Conservation (phyloP, 2,329 filamentous ascomycete species). For the Penicillium decumbens region DNA sequence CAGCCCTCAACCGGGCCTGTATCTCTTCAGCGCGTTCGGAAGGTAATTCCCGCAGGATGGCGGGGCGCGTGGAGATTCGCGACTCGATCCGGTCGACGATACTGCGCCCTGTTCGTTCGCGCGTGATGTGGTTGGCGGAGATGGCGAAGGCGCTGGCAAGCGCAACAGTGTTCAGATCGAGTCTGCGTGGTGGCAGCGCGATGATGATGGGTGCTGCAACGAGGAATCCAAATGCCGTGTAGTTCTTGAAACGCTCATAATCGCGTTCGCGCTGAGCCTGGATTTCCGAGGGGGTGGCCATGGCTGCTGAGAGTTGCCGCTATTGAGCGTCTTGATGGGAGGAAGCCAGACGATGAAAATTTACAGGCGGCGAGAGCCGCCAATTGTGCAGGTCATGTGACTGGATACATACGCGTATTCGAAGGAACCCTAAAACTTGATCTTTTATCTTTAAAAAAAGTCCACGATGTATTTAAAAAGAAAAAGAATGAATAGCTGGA, state of each 20-base stretch:
- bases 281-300: constrained; percentile 10
- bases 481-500: neutral
- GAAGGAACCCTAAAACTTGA: neutral
- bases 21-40: constrained; percentile 34
- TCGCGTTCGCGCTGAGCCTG: constrained; percentile 30
- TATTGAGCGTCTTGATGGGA: neutral
- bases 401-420: neutral
- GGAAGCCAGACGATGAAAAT: constrained; percentile 10
- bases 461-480: too few species aligned
- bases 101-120: constrained; percentile 35
- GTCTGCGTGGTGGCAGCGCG: constrained; percentile 37
- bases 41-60: constrained; percentile 23
- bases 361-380: constrained; percentile 11
- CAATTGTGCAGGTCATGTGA: constrained; percentile 17
- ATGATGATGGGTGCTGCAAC: constrained; percentile 31
- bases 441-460: neutral
- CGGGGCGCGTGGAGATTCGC: constrained; percentile 22
- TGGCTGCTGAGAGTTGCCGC: neutral
- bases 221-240: constrained; percentile 38
- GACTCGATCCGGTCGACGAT: constrained; percentile 32
- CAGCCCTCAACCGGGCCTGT: constrained; percentile 29
- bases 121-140: constrained; percentile 38
- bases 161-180: constrained; percentile 37
- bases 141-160: constrained; percentile 38
- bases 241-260: constrained; percentile 40